Evolutionary conservation across 192 early-diverging fungal genomes (phyloP).

Genomic region (Diversispora epigaea): DNA sequence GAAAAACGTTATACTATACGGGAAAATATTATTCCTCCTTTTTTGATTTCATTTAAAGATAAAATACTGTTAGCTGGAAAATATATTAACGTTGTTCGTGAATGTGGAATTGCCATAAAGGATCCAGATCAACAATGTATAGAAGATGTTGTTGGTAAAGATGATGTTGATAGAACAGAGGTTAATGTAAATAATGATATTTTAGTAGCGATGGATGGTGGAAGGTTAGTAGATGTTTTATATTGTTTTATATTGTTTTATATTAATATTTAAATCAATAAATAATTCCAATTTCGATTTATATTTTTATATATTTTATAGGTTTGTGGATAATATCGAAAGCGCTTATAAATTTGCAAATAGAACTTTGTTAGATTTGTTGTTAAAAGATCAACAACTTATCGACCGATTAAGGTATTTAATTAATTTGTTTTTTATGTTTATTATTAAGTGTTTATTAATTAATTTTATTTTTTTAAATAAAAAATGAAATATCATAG

Average conservation of each 20-base stretch:
- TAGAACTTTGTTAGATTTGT: slow-evolving; percentile 71
- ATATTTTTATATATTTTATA: slow-evolving; percentile 32
- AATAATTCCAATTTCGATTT: no score
- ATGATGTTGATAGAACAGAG: slow-evolving; percentile 33
- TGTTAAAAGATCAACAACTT: slow-evolving; percentile 78
- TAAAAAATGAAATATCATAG: slow-evolving; percentile 37
- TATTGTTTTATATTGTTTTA: no score
- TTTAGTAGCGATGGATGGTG: slow-evolving; percentile 58
- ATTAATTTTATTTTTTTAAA: background rate
- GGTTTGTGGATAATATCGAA: slow-evolving; percentile 76
- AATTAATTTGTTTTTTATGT: background rate
- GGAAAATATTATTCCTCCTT: slow-evolving; percentile 66
- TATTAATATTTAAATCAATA: no score
- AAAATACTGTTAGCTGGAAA: slow-evolving; percentile 91
- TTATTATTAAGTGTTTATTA: background rate
- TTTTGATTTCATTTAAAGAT: slow-evolving; percentile 70
- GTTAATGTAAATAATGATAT: slow-evolving; percentile 44
- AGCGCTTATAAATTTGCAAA: slow-evolving; percentile 89
- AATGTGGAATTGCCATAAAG: slow-evolving; percentile 64
- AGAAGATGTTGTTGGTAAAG: slow-evolving; percentile 30
- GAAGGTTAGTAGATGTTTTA: slow-evolving; percentile 34
- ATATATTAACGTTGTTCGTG: slow-evolving; percentile 91
- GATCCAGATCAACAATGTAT: slow-evolving; percentile 37
- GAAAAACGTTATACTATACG: slow-evolving; percentile 73
- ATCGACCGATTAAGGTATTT: slow-evolving; percentile 67